Base-by-base conservation (phyloP, 805 yeast genomes). In the Ogataea angusta region DNA sequence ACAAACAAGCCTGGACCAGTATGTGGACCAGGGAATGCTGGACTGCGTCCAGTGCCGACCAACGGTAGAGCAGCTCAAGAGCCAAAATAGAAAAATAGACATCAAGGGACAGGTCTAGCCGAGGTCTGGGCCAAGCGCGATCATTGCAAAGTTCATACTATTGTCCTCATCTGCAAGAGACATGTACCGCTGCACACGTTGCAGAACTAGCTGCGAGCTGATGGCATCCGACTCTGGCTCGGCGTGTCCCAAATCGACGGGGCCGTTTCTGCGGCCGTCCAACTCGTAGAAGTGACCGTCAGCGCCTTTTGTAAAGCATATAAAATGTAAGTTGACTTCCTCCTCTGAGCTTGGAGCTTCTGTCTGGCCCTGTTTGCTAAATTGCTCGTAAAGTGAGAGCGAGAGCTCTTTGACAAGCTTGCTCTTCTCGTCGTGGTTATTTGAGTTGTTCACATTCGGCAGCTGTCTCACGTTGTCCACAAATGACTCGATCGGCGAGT, bases 221-320 rank as follows among this genome's bases (percentile, higher is more conserved):
- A 85, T 45, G 24, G 85, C 69, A 50, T 82, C 81, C 1, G 53
- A 47, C 3, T 63, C 66, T 2, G 53, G 58, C 6, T 62, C 53
- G 1, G 57, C 46, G 1, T 45, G 40, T 5, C 80, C 89, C 29
- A 88, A 64, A 44, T 74, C 78, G 25, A 82, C 69, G 0, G 96
- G 88, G 0, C 95, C 93, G 25, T 63, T 63, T 48, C 95, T 71
- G 48, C 98, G 73, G 1, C 99, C 99, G 57, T 91, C 99, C 25
- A 91, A 70, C 62, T 91, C 98, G 54, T 78, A 86, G 15, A 91
- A 56, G 43, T 76, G 76, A 7, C 75, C 76, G 47, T 77, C 72
- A 10, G 66, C 63, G 25, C 63, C 60, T 52, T 75, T 79, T 9
- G 85, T 69, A 53, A 85, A 82, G 5, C 93, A 72, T 18, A 91